Evolutionary conservation across 495 filamentous ascomycete genomes (phyloP), one percentile per base, ranked within the genome.

Genomic region (Neurospora discreta): DNA sequence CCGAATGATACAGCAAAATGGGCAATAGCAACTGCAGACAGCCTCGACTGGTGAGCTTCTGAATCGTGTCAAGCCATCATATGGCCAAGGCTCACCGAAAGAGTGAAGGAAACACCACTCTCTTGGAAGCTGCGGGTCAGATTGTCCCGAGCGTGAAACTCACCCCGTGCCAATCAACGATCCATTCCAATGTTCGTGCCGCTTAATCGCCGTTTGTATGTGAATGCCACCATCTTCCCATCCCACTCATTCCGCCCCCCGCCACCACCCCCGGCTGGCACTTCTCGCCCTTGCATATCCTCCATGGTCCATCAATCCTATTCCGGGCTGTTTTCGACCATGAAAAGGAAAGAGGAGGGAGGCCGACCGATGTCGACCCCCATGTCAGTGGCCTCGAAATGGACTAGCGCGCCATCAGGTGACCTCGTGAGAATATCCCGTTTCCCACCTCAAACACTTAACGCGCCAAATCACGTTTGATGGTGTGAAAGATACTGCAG

Each of bases 391-490:
- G n/a, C 1, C 73, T 71, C 42, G 39, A 74, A 74, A 69, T 20
- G 73, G 74, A 30, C 20, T 75, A 75, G 70, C 39, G 44, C 30
- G 3, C 10, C 30, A 40, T 80, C 78, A 80, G 68, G 74, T 80
- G 78, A 77, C 58, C 13, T 30, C 77, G 78, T 44, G 77, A 65
- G 15, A 42, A 39, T 72, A 68, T 71, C 72, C 44, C 69, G 71
- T 68, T 33, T 30, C 4, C 58, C 71, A 26, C 75, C 69, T 44
- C 23, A 20, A 69, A 69, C 77, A 76, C 70, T 72, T 71, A 68
- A 77, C 75, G 75, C 75, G 77, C 73, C 71, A 71, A 75, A 74
- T 77, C 77, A 75, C 78, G 78, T 70, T 74, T 67, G 72, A 78
- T 74, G 39, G 15, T 73, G 20, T 20, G 68, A 40, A 67, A 15